Conservation (phyloP, 2,329 filamentous ascomycete genomes). For the Emmonsiellopsis sp. region DNA sequence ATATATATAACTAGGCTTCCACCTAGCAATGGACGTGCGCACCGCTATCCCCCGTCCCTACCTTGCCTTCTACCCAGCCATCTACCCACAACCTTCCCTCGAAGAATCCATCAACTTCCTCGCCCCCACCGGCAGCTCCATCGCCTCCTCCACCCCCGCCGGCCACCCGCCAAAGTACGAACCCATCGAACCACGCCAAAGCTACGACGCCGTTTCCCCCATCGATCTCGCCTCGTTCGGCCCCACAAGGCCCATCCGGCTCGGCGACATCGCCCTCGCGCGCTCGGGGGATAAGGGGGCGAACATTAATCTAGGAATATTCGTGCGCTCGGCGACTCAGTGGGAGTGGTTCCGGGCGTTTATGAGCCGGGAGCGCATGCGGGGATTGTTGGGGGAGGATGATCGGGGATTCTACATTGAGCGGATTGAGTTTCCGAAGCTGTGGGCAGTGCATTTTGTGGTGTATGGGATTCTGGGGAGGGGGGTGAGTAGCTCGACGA, state of each 20-base stretch:
- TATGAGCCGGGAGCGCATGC: constrained; percentile 31
- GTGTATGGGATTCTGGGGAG: constrained; percentile 39
- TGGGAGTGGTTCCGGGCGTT: constrained; percentile 33
- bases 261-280: constrained; percentile 38
- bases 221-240: constrained; percentile 18
- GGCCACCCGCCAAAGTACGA: constrained; percentile 13
- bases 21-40: constrained; percentile 35
- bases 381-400: constrained; percentile 36
- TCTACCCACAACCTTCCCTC: constrained; percentile 22
- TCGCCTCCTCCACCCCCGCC: constrained; percentile 6
- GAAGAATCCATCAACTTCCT: constrained; percentile 21
- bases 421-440: constrained; percentile 39
- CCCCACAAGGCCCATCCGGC: constrained; percentile 23
- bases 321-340: constrained; percentile 17
- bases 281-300: constrained; percentile 35
- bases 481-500: constrained; percentile 40
- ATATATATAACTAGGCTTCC: constrained; percentile 24
- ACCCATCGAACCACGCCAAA: constrained; percentile 14
- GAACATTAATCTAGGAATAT: constrained; percentile 37
- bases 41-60: constrained; percentile 32
- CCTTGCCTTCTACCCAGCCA: constrained; percentile 35
- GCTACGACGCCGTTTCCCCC: constrained; percentile 13
- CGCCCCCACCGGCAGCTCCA: constrained; percentile 6
- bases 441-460: constrained; percentile 44
- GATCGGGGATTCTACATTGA: constrained; percentile 35